These are phyloP conservation scores for Pisolithus thermaeus DNA, from an alignment of 1,284 basidiomycete species.

Conservation along the genomic window DNA sequence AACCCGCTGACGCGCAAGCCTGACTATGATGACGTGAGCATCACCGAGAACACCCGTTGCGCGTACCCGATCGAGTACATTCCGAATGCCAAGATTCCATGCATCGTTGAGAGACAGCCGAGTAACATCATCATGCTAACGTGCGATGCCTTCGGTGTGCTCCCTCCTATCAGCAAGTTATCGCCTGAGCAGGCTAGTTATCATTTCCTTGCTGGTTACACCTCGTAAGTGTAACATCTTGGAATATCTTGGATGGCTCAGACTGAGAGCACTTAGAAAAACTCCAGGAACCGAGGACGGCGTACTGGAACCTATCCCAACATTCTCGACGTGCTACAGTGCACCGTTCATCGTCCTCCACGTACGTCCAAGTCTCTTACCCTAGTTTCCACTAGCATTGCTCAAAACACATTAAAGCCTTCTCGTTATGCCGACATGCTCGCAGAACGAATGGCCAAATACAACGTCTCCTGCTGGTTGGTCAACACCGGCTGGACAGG, in stretches of 20 bases:
- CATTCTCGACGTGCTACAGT: slow-evolving; percentile 98
- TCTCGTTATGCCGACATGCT: slow-evolving; percentile 97
- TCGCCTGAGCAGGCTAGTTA: slow-evolving; percentile 95
- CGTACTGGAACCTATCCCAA: slow-evolving; percentile 95
- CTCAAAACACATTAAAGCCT: slow-evolving; percentile 44
- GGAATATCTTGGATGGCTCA: slow-evolving; percentile 3
- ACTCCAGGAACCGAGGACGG: slow-evolving; percentile 98
- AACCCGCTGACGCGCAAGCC: slow-evolving; percentile 82
- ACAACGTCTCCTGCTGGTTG: slow-evolving; percentile 94
- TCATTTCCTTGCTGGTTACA: slow-evolving; percentile 96
- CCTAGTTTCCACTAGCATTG: background rate
- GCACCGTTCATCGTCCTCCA: slow-evolving; percentile 99
- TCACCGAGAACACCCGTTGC: slow-evolving; percentile 99
- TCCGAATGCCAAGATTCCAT: slow-evolving; percentile 92
- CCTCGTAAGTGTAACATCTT: slow-evolving; percentile 54
- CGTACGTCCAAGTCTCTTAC: slow-evolving; percentile 36
- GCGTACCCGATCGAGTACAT: slow-evolving; percentile 98
- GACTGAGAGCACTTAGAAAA: slow-evolving; percentile 43
- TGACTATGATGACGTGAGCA: slow-evolving; percentile 95
- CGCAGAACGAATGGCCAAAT: slow-evolving; percentile 88
- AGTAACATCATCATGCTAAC: slow-evolving; percentile 98
- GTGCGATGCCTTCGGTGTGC: slow-evolving; percentile 97
- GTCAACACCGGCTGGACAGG: slow-evolving; percentile 99
- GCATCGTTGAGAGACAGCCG: slow-evolving; percentile 79
- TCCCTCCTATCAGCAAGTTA: slow-evolving; percentile 93